Conservation (phyloP, 768 basidiomycete genomes). For the Trametes cingulata region DNA sequence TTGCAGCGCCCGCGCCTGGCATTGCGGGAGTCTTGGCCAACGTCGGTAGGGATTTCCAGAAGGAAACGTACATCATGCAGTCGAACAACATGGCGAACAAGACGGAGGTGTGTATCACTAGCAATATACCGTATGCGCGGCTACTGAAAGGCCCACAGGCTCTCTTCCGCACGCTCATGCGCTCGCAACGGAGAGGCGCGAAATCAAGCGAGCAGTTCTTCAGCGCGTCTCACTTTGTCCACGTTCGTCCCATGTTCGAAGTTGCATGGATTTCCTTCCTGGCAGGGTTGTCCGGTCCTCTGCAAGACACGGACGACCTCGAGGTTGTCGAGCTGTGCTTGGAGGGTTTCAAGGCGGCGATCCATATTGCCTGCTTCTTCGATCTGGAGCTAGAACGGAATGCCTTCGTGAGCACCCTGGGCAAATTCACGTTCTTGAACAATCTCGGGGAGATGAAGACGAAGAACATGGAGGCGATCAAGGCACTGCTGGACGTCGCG, state of each 20-base stretch:
- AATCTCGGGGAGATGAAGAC: conserved; percentile 99
- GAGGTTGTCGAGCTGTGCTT: conserved; percentile 90
- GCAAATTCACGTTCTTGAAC: conserved; percentile 96
- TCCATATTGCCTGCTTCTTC: conserved; percentile 94
- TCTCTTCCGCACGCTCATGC: conserved; percentile 89
- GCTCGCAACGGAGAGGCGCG: conserved; percentile 83
- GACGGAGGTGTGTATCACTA: conserved; percentile 68
- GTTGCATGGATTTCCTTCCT: conserved; percentile 99
- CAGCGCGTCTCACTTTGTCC: conserved; percentile 93
- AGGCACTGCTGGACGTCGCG: conserved; percentile 89
- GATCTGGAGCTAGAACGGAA: conserved; percentile 98
- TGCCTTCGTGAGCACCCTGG: conserved; percentile 94
- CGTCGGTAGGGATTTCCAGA: conserved; percentile 92
- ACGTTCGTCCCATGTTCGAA: conserved; percentile 98
- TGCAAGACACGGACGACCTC: conserved; percentile 94
- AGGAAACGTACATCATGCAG: conserved; percentile 94
- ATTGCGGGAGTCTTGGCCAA: conserved; percentile 80
- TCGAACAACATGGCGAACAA: conserved; percentile 96
- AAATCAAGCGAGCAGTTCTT: conserved; percentile 87
- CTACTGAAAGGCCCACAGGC: conserved; percentile 48
- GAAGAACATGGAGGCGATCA: conserved; percentile 99
- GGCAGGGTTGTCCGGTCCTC: conserved; percentile 89
- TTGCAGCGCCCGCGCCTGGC: conserved; percentile 57
- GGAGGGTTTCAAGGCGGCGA: conserved; percentile 96
- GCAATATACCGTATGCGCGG: background rate